These are phyloP conservation scores for Citrullus amarus DNA, from an alignment of 306 rosid species.

Conservation along the genomic window DNA sequence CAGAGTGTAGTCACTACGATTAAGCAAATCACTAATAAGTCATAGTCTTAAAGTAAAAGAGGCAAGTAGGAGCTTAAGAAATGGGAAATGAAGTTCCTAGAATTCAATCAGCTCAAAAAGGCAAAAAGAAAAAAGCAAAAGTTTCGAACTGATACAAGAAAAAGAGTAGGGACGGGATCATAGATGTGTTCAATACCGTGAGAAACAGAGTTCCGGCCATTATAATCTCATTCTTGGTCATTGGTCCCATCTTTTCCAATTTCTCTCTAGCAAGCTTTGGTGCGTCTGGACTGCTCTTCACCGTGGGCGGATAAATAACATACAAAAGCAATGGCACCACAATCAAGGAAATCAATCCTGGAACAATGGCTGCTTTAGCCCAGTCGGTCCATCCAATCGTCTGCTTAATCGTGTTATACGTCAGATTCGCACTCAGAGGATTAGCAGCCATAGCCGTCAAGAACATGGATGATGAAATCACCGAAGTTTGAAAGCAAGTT, in stretches of 20 bases:
- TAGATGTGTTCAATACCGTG: slow-evolving; percentile 38
- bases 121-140: background rate
- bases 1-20: background rate
- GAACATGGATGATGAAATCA: slow-evolving; percentile 92
- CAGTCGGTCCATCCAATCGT: slow-evolving; percentile 96
- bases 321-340: slow-evolving; percentile 79
- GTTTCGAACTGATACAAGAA: background rate
- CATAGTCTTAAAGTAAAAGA: background rate
- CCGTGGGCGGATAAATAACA: slow-evolving; percentile 70
- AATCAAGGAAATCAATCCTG: slow-evolving; percentile 73
- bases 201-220: slow-evolving; percentile 84
- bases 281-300: slow-evolving; percentile 84
- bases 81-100: background rate
- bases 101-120: background rate
- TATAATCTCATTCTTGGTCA: slow-evolving; percentile 63
- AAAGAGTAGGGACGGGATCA: background rate
- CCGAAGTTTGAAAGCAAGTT: slow-evolving; percentile 92
- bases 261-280: slow-evolving; percentile 86
- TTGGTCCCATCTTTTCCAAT: slow-evolving; percentile 84
- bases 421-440: slow-evolving; percentile 71
- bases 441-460: slow-evolving; percentile 97
- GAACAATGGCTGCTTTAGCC: slow-evolving; percentile 88
- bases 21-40: background rate
- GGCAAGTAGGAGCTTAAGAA: background rate
- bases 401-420: slow-evolving; percentile 58